Base-by-base conservation (phyloP, 441 rosid genomes). In the Hura crepitans region DNA sequence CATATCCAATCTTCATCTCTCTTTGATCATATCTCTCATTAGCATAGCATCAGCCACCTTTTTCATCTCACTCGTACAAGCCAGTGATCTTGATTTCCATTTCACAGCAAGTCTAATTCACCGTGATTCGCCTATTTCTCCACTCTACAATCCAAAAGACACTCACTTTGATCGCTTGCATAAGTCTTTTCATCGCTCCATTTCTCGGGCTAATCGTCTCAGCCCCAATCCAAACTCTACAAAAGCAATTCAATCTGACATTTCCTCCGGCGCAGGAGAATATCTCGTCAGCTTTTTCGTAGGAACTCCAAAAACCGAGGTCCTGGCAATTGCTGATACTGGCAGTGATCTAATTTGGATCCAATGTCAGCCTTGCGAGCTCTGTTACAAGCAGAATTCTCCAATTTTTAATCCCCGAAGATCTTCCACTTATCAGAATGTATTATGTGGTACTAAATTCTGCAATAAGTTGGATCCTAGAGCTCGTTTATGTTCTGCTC, bases 321-420 rank as follows among this genome's bases (percentile, higher is more conserved):
- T 84, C 1, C 81, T 82, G 75, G 84, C 86, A 82, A 89, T 89
- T 4, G 83, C 90, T 0, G 98, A 93, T 75, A 91, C 97, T 0
- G 97, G 98, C 5, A 91, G 98, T 78, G 98, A 91, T 80, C 81
- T 89, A 64, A 84, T 86, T 9, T 91, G 98, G 96, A 72, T 89
- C 23, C 98, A 93, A 60, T 88, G 95, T 58, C 72, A 87, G 37
- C 98, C 98, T 42, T 91, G 98, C 66, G 75, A 75, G 64, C 78
- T 45, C 14, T 93, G 97, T 76, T 91, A 88, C 81, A 67, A 85
- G 42, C 97, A 93, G 74, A 65, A 86, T n/a, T 86, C 83, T 60
- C 92, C 93, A 14, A 58, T 89, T 17, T 93, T 91, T 54, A 69
- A 93, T 74, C 97, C 98, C 1, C 58, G 68, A 12, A 81, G 65